These are phyloP conservation scores for Nannizziopsis arthrosporioides DNA, from an alignment of 2,329 filamentous ascomycete genomes.

Conservation along the genomic window DNA sequence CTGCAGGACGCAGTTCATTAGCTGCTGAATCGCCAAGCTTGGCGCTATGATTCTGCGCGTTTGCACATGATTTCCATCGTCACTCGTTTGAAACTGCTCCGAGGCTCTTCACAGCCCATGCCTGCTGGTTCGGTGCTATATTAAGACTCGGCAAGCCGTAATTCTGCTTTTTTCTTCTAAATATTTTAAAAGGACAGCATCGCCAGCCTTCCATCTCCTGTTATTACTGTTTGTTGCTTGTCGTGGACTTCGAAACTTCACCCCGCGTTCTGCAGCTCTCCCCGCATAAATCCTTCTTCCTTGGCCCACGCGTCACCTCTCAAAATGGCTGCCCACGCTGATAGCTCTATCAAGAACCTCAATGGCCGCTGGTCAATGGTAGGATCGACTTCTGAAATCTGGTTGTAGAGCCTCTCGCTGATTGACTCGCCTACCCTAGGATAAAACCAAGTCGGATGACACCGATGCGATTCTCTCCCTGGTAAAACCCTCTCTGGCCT, in stretches of 20 bases:
- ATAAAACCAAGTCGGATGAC: constrained; percentile 60
- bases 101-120: too few relatives aligned
- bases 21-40: too few relatives aligned
- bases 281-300: not conserved
- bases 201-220: not conserved
- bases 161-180: too few relatives aligned
- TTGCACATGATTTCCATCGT: too few relatives aligned
- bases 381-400: constrained; percentile 23
- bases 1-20: too few relatives aligned
- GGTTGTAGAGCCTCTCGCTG: not conserved
- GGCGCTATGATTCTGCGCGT: too few relatives aligned
- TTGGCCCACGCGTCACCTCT: not conserved
- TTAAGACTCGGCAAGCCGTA: too few relatives aligned
- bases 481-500: constrained; percentile 22
- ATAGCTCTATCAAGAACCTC: constrained; percentile 56
- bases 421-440: constrained; percentile 39
- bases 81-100: too few relatives aligned
- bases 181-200: not conserved
- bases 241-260: too few relatives aligned
- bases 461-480: constrained; percentile 58
- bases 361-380: constrained; percentile 61
- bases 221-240: too few relatives aligned
- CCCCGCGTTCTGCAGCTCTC: not conserved
- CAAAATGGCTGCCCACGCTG: constrained; percentile 58
- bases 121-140: too few relatives aligned